phyloP scores from a whole-genome alignment of 140 eudicot genomes.

The Ambrosia hybrid region DNA sequence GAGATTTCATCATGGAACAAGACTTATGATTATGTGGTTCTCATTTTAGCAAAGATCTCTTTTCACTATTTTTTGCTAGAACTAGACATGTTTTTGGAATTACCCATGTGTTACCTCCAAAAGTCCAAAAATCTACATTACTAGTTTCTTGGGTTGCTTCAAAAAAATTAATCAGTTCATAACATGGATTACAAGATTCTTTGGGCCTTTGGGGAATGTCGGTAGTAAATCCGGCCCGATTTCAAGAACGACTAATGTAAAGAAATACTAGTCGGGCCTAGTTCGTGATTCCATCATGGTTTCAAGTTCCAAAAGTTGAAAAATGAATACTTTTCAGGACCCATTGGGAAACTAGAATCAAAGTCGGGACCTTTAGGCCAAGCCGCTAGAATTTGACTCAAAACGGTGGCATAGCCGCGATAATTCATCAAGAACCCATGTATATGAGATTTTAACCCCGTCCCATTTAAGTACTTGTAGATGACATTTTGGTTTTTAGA shows the following conservation, averaged over 20 bases:
- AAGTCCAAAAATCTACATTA: constrained; percentile 31
- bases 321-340: no score
- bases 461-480: neutral
- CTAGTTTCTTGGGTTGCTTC: constrained; percentile 45
- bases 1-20: constrained; percentile 69
- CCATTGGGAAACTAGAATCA: constrained; percentile 42
- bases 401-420: constrained; percentile 50
- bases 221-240: constrained; percentile 45
- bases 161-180: constrained; percentile 52
- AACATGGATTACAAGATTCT: constrained; percentile 29
- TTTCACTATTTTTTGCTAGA: constrained; percentile 53
- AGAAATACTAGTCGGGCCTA: constrained; percentile 44
- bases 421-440: constrained; percentile 36
- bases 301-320: no score
- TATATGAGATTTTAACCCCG: constrained; percentile 28
- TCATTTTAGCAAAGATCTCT: constrained; percentile 60
- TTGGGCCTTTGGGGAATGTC: constrained; percentile 9
- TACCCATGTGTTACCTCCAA: constrained; percentile 41
- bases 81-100: constrained; percentile 72
- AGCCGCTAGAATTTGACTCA: constrained; percentile 36
- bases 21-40: constrained; percentile 64
- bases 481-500: no score
- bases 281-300: no score
- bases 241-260: constrained; percentile 25
- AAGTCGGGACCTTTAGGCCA: constrained; percentile 51